These are phyloP conservation scores for Mycena polygramma DNA, from an alignment of 768 basidiomycete species.

Conservation along the genomic window DNA sequence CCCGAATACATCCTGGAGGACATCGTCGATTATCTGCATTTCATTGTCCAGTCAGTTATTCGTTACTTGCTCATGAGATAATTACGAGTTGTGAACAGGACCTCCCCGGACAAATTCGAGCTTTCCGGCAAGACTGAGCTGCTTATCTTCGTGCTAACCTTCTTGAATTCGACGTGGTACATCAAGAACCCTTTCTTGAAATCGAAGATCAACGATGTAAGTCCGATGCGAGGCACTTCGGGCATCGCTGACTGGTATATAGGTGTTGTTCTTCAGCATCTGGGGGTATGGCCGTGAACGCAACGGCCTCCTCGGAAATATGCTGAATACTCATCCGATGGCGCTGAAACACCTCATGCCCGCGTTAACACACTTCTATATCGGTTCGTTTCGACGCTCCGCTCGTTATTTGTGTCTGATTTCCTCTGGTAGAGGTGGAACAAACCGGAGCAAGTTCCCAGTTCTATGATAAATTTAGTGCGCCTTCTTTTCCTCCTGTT, in stretches of 20 bases:
- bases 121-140: constrained; percentile 88
- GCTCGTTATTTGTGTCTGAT: not conserved
- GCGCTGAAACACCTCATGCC: constrained; percentile 92
- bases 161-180: constrained; percentile 94
- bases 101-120: constrained; percentile 85
- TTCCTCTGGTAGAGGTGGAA: constrained; percentile 82
- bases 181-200: constrained; percentile 99
- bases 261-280: constrained; percentile 84
- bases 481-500: constrained; percentile 46
- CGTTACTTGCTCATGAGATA: not conserved
- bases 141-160: constrained; percentile 89
- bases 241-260: constrained; percentile 22
- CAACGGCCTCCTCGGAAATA: constrained; percentile 81
- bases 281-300: constrained; percentile 75
- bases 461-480: constrained; percentile 98
- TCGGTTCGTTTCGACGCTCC: constrained; percentile 66
- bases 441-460: constrained; percentile 97
- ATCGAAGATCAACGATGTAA: constrained; percentile 93
- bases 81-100: constrained; percentile 48
- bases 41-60: constrained; percentile 77
- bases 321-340: constrained; percentile 87
- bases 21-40: constrained; percentile 89
- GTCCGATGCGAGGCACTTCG: constrained; percentile 36
- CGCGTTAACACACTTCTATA: constrained; percentile 93
- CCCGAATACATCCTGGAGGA: constrained; percentile 97